phyloP scores from a whole-genome alignment of 805 yeast genomes.

The Barnettozyma pratensis region DNA sequence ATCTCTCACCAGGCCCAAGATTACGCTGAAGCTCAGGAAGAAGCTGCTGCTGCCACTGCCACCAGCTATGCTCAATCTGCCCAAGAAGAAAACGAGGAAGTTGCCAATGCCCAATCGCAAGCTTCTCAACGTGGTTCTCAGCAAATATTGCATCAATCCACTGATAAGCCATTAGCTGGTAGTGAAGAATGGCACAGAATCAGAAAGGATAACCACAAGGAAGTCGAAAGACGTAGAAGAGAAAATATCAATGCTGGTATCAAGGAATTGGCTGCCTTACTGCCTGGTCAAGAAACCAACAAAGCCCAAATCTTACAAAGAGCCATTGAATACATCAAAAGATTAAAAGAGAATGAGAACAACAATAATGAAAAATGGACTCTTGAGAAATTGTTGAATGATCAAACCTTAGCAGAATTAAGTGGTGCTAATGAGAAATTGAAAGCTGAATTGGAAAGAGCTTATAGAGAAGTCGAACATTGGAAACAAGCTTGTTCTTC shows the following conservation, averaged over 20 bases:
- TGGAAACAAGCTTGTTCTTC: slow-evolving; percentile 48
- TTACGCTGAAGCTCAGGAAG: slow-evolving; percentile 12
- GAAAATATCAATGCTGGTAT: slow-evolving; percentile 88
- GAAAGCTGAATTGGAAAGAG: slow-evolving; percentile 82
- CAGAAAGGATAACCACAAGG: slow-evolving; percentile 89
- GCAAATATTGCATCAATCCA: slow-evolving; percentile 14
- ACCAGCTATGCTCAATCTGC: slow-evolving; percentile 5
- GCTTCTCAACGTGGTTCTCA: slow-evolving; percentile 9
- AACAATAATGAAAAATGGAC: slow-evolving; percentile 93
- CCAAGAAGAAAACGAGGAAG: background rate
- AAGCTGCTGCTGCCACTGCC: slow-evolving; percentile 10
- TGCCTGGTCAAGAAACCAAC: slow-evolving; percentile 81
- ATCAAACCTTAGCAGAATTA: slow-evolving; percentile 85
- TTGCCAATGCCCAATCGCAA: background rate
- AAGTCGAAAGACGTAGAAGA: slow-evolving; percentile 89
- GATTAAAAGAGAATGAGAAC: slow-evolving; percentile 85
- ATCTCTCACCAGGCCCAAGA: slow-evolving; percentile 15
- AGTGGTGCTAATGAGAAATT: slow-evolving; percentile 82
- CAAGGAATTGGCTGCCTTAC: slow-evolving; percentile 65
- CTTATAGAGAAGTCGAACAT: slow-evolving; percentile 86
- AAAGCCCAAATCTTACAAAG: slow-evolving; percentile 85
- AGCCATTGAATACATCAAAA: slow-evolving; percentile 86
- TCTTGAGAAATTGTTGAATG: slow-evolving; percentile 83
- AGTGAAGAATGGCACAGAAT: slow-evolving; percentile 77
- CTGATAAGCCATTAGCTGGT: slow-evolving; percentile 59